Evolutionary conservation across 2,329 filamentous ascomycete genomes (phyloP).

Genomic region (Trichophyton benhamiae): DNA sequence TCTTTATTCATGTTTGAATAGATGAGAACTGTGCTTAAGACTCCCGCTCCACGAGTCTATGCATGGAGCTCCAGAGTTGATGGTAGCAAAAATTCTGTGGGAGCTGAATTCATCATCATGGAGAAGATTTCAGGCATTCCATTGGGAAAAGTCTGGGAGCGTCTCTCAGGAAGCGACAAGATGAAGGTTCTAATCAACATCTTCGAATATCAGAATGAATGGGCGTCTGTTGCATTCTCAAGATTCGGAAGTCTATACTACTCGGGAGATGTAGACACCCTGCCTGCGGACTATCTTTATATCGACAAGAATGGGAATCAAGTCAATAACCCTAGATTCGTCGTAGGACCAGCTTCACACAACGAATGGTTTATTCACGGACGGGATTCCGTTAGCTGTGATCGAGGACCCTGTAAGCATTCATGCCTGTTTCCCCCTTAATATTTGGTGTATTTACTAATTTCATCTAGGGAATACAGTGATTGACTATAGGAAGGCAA

Average conservation of each 20-base stretch:
- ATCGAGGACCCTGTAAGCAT: constrained; percentile 19
- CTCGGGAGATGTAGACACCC: constrained; percentile 14
- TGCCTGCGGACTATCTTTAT: constrained; percentile 14
- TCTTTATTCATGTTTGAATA: not conserved
- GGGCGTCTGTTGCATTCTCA: constrained; percentile 21
- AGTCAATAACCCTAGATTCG: constrained; percentile 16
- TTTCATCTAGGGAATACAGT: constrained; percentile 16
- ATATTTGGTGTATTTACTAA: constrained; percentile 9
- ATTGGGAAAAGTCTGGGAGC: constrained; percentile 16
- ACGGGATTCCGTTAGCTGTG: constrained; percentile 16
- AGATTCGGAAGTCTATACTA: constrained; percentile 22
- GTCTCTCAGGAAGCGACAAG: constrained; percentile 16
- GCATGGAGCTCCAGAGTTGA: constrained; percentile 12
- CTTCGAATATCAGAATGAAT: constrained; percentile 18
- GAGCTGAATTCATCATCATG: constrained; percentile 17
- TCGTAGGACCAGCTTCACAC: constrained; percentile 18
- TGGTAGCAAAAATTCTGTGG: constrained; percentile 11
- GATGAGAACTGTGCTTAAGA: constrained; percentile 11
- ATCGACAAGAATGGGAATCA: constrained; percentile 15
- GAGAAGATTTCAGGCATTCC: constrained; percentile 17
- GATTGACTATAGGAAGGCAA: constrained; percentile 18
- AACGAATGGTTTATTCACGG: constrained; percentile 20
- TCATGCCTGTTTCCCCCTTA: not conserved
- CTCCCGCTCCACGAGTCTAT: constrained; percentile 13
- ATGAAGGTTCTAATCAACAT: constrained; percentile 19